Conservation (phyloP, 495 filamentous ascomycete genomes). For the Hyaloscypha variabilis region DNA sequence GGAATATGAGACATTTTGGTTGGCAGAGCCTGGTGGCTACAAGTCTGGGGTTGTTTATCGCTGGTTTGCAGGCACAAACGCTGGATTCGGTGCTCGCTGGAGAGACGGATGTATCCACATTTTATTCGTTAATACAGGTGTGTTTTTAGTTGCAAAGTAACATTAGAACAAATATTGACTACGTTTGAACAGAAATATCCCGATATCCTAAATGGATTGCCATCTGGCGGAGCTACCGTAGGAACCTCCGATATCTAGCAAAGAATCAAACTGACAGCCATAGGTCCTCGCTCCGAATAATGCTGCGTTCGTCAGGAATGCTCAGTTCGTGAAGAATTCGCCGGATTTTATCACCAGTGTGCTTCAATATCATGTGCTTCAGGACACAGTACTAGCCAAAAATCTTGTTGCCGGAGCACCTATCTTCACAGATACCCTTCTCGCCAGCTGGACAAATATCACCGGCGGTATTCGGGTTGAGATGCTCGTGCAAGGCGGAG, state of each 20-base stretch:
- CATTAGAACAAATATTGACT: neutral
- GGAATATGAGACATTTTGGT: neutral
- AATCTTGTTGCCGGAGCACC: neutral
- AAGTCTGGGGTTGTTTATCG: neutral
- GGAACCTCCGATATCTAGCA: neutral
- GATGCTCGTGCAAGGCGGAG: conserved; percentile 28
- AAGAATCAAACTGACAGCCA: neutral
- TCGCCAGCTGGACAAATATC: conserved; percentile 20
- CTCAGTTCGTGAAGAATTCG: neutral
- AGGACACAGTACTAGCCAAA: neutral
- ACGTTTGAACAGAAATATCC: neutral
- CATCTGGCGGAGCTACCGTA: neutral
- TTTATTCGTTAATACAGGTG: neutral
- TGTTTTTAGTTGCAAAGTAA: neutral
- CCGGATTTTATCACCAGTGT: neutral
- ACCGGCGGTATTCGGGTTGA: conserved; percentile 42
- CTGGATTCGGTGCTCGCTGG: neutral
- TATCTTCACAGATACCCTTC: neutral
- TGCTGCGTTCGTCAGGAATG: neutral
- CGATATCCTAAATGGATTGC: neutral
- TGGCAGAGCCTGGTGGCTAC: neutral
- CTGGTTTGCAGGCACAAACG: neutral
- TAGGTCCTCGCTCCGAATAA: neutral
- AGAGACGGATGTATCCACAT: neutral
- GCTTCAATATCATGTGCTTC: neutral